Evolutionary conservation across 2,329 filamentous ascomycete species (phyloP).

Genomic region (Xylariaceae sp.): DNA sequence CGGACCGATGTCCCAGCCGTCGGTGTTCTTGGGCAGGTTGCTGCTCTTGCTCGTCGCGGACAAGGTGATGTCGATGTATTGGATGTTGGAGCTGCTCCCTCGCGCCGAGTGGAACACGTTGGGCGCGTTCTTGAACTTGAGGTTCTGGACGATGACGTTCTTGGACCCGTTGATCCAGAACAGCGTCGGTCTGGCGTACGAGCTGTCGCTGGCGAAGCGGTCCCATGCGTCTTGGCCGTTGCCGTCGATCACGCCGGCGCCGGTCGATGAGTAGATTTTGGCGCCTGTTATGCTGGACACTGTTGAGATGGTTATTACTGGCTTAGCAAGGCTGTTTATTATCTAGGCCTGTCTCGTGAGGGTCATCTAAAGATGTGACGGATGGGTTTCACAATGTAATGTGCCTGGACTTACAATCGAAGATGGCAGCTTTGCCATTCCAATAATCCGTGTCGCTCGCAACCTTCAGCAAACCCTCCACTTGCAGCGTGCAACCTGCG

Average conservation of each 20-base stretch:
- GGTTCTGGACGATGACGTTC: conserved; percentile 9
- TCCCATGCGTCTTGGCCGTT: conserved; percentile 25
- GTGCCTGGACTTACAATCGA: conserved; percentile 20
- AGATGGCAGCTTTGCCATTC: conserved; percentile 18
- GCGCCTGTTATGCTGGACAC: conserved; percentile 22
- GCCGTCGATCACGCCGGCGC: conserved; percentile 22
- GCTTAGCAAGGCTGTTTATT: too few relatives aligned
- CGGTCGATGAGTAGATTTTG: conserved; percentile 24
- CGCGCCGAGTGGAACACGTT: conserved; percentile 27
- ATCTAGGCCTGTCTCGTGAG: too few relatives aligned
- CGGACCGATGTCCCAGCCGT: conserved; percentile 26
- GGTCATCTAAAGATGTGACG: too few relatives aligned
- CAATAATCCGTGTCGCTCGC: conserved; percentile 25
- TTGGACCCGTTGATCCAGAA: conserved; percentile 22
- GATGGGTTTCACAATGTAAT: too few relatives aligned
- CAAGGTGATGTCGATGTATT: conserved; percentile 19
- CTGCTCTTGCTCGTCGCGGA: conserved; percentile 20
- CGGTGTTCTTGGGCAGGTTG: conserved; percentile 26
- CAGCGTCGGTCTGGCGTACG: conserved; percentile 16
- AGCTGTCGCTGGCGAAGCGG: conserved; percentile 18
- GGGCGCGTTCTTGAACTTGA: conserved; percentile 22
- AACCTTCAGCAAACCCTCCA: conserved; percentile 18
- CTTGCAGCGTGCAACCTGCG: conserved; percentile 21
- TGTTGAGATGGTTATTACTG: too few relatives aligned
- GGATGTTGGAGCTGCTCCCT: conserved; percentile 14